Conservation (phyloP, 352 stramenopile genomes). For the Thalassiosira mediterranea region DNA sequence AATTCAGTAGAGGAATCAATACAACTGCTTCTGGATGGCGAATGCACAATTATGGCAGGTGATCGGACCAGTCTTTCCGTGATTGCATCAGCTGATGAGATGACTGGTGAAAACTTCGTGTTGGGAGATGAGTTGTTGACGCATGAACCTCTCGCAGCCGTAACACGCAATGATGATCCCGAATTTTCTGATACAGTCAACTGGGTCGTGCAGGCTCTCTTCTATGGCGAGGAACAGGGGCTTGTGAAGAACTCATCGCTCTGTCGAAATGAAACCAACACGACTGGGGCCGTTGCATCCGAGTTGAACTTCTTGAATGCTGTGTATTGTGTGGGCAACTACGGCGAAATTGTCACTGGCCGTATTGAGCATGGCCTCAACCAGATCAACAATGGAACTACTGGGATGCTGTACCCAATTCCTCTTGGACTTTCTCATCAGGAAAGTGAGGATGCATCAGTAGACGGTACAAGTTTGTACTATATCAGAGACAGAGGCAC, state of each 20-base stretch:
- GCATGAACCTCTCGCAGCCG: slow-evolving; percentile 38
- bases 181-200: slow-evolving; percentile 48
- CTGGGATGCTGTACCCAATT: slow-evolving; percentile 36
- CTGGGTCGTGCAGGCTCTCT: slow-evolving; percentile 28
- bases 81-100: background rate
- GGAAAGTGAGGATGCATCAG: background rate
- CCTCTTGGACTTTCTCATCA: slow-evolving; percentile 25
- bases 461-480: background rate
- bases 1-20: background rate
- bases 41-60: slow-evolving; percentile 17
- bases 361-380: background rate
- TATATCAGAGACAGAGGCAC: slow-evolving; percentile 7
- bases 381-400: slow-evolving; percentile 41
- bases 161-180: slow-evolving; percentile 33
- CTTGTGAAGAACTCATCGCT: slow-evolving; percentile 16
- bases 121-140: slow-evolving; percentile 22
- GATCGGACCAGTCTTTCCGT: too few species aligned
- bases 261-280: slow-evolving; percentile 9
- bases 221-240: slow-evolving; percentile 24
- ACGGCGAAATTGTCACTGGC: slow-evolving; percentile 11
- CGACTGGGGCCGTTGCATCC: background rate
- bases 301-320: slow-evolving; percentile 40
- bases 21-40: slow-evolving; percentile 3
- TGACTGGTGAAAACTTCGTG: slow-evolving; percentile 5
- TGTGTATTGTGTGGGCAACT: slow-evolving; percentile 48